Evolutionary conservation across 495 filamentous ascomycete species (phyloP), one percentile per base, ranked within the genome.

Genomic region (Xylaria castorea): DNA sequence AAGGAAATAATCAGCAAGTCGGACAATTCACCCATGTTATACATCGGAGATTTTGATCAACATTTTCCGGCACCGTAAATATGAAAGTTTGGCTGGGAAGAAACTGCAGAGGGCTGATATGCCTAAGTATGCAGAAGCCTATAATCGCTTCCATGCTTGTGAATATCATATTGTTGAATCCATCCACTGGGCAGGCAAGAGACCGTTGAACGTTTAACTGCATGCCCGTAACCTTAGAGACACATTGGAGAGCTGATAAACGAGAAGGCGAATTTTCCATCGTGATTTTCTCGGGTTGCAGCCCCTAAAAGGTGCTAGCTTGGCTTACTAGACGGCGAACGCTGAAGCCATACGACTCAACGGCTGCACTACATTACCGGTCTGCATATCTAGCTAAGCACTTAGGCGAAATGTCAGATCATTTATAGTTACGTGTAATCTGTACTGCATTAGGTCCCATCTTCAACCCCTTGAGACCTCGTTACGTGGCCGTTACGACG

Each of bases 1-100:
- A 58, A 34, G 16, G 27, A 34, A 61, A 38, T 20, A 61, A 36
- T 30, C 30, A 36, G 30, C 55, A 46, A 27, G 61, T 46, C 25
- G 61, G 61, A 46, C 40, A 20, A 46, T 64, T 64, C 63, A 68
- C 66, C 66, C 66, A 30, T 68, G 66, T 36, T 57, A 8, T 53
- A 25, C 46, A 67, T 68, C 66, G 66, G 66, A 68, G 66, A 68
- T 68, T 68, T 68, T 68, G 66, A 68, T 68, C 50, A 68, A 44
- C 66, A 22, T 30, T 5, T 51, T 25, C 20, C 5, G 14, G 36
- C 66, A 44, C 34, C 50, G 7, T 32, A 50, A 3, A 38, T 11
- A 32, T n/a, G 8, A 55, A 51, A 40, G 66, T 68, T 34, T 32
- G 63, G 48, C 18, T 38, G 30, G 3, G 16, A 18, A 11, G 12